These are phyloP conservation scores for Ustilago nuda DNA, from an alignment of 1,284 basidiomycete genomes.

Conservation along the genomic window DNA sequence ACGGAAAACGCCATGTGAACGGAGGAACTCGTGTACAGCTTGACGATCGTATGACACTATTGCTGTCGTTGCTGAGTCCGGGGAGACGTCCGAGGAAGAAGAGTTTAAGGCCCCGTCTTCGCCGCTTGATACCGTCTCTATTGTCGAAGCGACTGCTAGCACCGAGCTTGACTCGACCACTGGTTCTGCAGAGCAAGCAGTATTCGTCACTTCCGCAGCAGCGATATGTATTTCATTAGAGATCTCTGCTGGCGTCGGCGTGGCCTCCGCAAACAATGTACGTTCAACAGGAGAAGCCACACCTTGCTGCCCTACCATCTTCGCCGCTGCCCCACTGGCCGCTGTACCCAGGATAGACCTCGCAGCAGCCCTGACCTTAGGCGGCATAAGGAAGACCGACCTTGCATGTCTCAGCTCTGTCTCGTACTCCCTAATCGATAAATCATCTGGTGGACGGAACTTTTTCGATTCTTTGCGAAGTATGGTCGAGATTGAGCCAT, in stretches of 20 bases:
- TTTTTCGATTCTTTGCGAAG: slow-evolving; percentile 31
- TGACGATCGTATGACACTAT: slow-evolving; percentile 33
- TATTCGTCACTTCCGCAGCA: neutral
- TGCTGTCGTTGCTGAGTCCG: neutral
- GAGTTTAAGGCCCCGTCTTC: neutral
- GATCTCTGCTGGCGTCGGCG: neutral
- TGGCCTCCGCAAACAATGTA: slow-evolving; percentile 13
- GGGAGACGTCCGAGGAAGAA: neutral
- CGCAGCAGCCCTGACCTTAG: slow-evolving; percentile 45
- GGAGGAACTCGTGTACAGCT: slow-evolving; percentile 45
- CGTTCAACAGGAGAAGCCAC: slow-evolving; percentile 5
- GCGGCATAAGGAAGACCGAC: slow-evolving; percentile 57
- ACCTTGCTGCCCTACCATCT: neutral
- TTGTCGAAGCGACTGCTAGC: neutral
- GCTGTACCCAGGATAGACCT: slow-evolving; percentile 26
- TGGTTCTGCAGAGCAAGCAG: slow-evolving; percentile 21
- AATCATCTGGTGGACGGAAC: slow-evolving; percentile 55
- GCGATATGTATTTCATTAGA: neutral
- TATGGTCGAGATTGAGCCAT: slow-evolving; percentile 51
- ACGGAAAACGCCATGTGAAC: slow-evolving; percentile 30
- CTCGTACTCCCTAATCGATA: slow-evolving; percentile 54
- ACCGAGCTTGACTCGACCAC: neutral
- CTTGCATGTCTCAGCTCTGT: slow-evolving; percentile 56
- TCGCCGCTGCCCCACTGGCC: slow-evolving; percentile 13
- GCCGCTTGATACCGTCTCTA: neutral